Base-by-base conservation (phyloP, 2,329 filamentous ascomycete species). In the Botrytis medusae region DNA sequence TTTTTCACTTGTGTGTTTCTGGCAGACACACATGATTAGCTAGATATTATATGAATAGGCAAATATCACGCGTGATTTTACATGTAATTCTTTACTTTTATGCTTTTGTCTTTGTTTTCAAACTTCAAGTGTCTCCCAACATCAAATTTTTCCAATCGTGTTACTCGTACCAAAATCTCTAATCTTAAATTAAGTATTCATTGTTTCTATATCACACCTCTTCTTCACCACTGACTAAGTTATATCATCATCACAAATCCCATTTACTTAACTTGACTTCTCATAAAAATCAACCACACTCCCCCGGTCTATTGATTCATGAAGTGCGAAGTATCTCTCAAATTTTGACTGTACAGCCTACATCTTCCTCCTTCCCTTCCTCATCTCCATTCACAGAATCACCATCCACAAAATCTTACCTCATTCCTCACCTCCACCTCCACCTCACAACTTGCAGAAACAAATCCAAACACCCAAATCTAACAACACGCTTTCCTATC, bases 291-390 rank as follows among this genome's bases (percentile, higher is more conserved):
- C 14, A 1, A 29, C 0, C 9, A n/a, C 25, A 0, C 2, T 51
- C 22, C 4, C 48, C 2, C 10, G n/a, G n/a, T n/a, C 0, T 51
- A 2, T 1, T 14, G 4, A 51, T 14, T n/a, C 25, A 14, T 51
- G 0, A n/a, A 25, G 4, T n/a, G 14, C 12, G n/a, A 12, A n/a
- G 0, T 4, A n/a, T 51, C 2, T 6, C 22, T 48, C 4, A 1
- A 48, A 9, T 9, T 10, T 3, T 12, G 10, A 48, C 20, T 22
- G 9, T 9, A 25, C 46, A 48, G 10, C 10, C 48, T 14, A 5
- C 12, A 14, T 51, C 25, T 22, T 6, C 22, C 48, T 16, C 25
- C 25, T 51, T 10, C 14, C n/a, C 12, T 7, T 7, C 5, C 34
- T 7, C 34, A 37, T 37, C 5, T 1, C 5, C 34, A n/a, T n/a